Percentiles rank a stretch among this genome's conserved stretches.
phyloP scores from a whole-genome alignment of 2,329 filamentous ascomycete species.

The Stagonosporopsis vannaccii region DNA sequence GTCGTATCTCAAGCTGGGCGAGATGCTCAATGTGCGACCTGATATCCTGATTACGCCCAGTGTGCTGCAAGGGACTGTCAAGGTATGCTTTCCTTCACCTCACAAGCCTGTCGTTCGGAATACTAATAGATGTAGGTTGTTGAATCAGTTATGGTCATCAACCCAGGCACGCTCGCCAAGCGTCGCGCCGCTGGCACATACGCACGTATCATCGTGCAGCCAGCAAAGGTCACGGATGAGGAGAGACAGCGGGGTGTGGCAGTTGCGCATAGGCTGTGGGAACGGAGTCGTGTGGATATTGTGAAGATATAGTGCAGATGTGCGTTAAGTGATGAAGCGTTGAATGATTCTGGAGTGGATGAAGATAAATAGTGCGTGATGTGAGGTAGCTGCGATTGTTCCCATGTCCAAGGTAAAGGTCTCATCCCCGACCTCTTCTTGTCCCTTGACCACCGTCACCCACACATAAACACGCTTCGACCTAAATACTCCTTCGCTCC shows the following conservation, averaged over 20 bases:
- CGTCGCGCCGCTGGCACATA: conserved; percentile 85
- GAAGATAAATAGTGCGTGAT: too few species aligned
- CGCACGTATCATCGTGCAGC: conserved; percentile 77
- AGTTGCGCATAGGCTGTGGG: conserved; percentile 78
- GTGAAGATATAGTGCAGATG: conserved; percentile 65
- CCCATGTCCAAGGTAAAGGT: too few species aligned
- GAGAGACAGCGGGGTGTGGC: conserved; percentile 63
- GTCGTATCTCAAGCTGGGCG: conserved; percentile 84
- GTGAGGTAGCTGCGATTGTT: too few species aligned
- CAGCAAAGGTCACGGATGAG: conserved; percentile 65
- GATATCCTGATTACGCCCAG: conserved; percentile 87
- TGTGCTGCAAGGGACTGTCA: conserved; percentile 83
- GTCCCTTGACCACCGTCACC: too few species aligned
- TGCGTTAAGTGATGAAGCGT: too few species aligned
- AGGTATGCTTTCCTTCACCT: conserved; percentile 62
- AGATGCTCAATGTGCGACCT: conserved; percentile 85
- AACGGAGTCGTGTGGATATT: conserved; percentile 86
- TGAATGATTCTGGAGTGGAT: too few species aligned
- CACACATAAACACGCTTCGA: too few species aligned
- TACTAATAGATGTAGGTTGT: conserved; percentile 69
- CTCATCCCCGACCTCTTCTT: too few species aligned
- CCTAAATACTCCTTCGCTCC: too few species aligned
- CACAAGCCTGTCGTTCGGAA: neutral
- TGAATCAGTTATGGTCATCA: conserved; percentile 87
- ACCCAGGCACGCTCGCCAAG: conserved; percentile 88